Percentiles rank a stretch among this genome's conserved stretches.
Evolutionary conservation across 2,329 filamentous ascomycete genomes (phyloP).

Genomic region (Botrytis byssoidea): DNA sequence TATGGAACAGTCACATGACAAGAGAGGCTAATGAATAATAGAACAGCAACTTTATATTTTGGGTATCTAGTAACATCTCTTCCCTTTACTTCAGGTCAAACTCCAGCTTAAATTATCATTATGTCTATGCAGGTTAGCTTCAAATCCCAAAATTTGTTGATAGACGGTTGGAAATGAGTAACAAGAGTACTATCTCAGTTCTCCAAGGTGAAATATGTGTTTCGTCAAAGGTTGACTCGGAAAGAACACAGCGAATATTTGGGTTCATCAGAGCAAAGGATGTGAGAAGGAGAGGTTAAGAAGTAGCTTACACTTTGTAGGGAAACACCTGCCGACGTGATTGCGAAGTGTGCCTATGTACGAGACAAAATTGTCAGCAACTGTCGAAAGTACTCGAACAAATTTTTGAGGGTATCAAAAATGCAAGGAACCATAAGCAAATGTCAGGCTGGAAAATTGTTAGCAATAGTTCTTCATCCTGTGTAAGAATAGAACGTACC

Average conservation of each 20-base stretch:
- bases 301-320: slow-evolving; percentile 1
- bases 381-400: not conserved
- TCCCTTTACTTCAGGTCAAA: too few relatives aligned
- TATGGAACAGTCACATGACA: not conserved
- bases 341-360: not conserved
- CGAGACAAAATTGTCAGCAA: slow-evolving; percentile 30
- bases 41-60: not conserved
- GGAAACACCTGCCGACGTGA: slow-evolving; percentile 23
- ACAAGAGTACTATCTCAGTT: slow-evolving; percentile 37
- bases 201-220: slow-evolving; percentile 43
- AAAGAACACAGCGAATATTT: slow-evolving; percentile 41
- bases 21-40: not conserved
- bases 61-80: not conserved
- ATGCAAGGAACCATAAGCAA: slow-evolving; percentile 34
- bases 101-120: not conserved
- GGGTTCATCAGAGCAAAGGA: slow-evolving; percentile 39
- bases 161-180: not conserved
- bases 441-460: slow-evolving; percentile 36
- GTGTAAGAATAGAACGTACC: slow-evolving; percentile 35
- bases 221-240: slow-evolving; percentile 40
- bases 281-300: not conserved
- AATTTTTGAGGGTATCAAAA: not conserved
- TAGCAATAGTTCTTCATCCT: not conserved
- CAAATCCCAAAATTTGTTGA: not conserved
- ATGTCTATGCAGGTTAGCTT: not conserved